phyloP scores from a whole-genome alignment of 2,329 filamentous ascomycete genomes.

The Diaporthe ampelina region DNA sequence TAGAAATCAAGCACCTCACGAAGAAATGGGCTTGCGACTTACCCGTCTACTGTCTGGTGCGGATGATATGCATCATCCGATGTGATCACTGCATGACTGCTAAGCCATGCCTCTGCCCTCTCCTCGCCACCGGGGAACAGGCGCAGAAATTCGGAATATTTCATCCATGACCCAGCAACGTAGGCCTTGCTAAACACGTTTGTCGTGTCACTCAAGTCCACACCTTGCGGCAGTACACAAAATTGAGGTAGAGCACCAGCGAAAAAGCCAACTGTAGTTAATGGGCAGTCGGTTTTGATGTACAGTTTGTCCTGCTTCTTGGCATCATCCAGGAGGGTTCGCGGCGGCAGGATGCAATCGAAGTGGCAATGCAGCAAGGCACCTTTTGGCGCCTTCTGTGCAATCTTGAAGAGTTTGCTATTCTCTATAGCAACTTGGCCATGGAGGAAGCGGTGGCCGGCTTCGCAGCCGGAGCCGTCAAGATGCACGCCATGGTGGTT shows the following conservation, averaged over 20 bases:
- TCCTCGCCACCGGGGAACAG: constrained; percentile 11
- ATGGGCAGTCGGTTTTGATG: constrained; percentile 13
- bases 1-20: not conserved
- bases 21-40: not conserved
- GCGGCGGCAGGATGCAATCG: constrained; percentile 70
- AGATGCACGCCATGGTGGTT: constrained; percentile 8
- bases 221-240: not conserved
- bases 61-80: constrained; percentile 22
- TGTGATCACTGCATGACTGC: not conserved
- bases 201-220: not conserved
- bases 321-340: not conserved
- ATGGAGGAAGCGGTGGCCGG: constrained; percentile 20
- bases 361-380: constrained; percentile 82
- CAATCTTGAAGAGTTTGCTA: constrained; percentile 70
- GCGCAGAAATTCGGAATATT: constrained; percentile 4
- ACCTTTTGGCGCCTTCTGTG: constrained; percentile 76
- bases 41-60: constrained; percentile 18
- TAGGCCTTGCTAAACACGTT: constrained; percentile 69
- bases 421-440: constrained; percentile 55
- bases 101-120: constrained; percentile 76
- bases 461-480: constrained; percentile 15
- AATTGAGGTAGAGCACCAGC: constrained; percentile 11
- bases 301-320: not conserved
- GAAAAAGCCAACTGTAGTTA: constrained; percentile 6
- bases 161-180: constrained; percentile 48